Percentiles rank a stretch among this genome's conserved stretches.
Conservation (phyloP, 2,329 filamentous ascomycete species). For the Neonectria ditissima region DNA sequence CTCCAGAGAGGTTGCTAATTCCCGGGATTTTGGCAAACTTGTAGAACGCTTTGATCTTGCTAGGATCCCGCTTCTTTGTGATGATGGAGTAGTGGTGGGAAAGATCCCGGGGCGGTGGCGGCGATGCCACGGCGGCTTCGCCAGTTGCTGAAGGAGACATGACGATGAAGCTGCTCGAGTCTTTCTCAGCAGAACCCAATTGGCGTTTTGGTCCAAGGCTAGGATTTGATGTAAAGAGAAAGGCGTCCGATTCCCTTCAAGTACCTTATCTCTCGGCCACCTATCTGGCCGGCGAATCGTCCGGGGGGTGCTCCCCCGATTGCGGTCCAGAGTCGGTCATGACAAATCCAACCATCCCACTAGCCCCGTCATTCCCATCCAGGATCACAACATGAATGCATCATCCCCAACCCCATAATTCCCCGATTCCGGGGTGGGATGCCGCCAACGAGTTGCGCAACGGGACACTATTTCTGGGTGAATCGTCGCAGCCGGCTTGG, state of each 20-base stretch:
- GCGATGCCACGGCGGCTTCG: conserved; percentile 18
- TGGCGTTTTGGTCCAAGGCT: conserved; percentile 8
- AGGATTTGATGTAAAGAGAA: conserved; percentile 9
- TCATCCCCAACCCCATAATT: conserved; percentile 35
- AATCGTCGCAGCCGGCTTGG: background rate
- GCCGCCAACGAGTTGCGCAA: conserved; percentile 15
- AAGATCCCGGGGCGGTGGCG: conserved; percentile 72
- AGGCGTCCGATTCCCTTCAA: conserved; percentile 24
- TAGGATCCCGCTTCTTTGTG: conserved; percentile 73
- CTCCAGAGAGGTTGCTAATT: conserved; percentile 72
- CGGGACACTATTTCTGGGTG: conserved; percentile 8
- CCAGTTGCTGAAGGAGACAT: conserved; percentile 39
- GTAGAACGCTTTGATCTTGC: conserved; percentile 83
- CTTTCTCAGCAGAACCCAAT: background rate
- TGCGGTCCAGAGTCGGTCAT: conserved; percentile 36
- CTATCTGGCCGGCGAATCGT: conserved; percentile 1
- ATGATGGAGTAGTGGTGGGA: conserved; percentile 81
- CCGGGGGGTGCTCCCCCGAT: conserved; percentile 27
- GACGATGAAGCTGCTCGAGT: background rate
- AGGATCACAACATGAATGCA: conserved; percentile 40
- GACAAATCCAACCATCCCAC: conserved; percentile 42
- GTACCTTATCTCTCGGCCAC: conserved; percentile 32
- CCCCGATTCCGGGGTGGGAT: conserved; percentile 31
- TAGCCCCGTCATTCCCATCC: conserved; percentile 38
- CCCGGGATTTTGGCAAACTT: conserved; percentile 79